A percentile compares a stretch with the other conserved stretches of the same genome.
phyloP scores from a whole-genome alignment of 2,329 filamentous ascomycete genomes.

The Byssochlamys sp. region DNA sequence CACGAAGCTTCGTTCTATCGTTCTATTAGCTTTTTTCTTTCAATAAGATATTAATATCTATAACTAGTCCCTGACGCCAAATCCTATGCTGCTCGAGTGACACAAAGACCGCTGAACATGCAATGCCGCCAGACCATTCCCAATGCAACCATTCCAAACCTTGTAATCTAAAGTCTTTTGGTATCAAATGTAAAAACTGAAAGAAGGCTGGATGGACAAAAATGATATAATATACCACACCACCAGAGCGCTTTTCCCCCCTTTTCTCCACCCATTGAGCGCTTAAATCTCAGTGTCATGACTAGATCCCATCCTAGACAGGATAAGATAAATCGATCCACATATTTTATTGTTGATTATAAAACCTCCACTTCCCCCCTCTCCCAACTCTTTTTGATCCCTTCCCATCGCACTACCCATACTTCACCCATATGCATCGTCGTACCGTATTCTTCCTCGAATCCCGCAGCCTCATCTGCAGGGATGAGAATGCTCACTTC shows the following conservation, averaged over 20 bases:
- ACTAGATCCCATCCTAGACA: background rate
- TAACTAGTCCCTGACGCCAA: background rate
- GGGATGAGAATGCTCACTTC: slow-evolving; percentile 39
- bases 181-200: background rate
- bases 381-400: slow-evolving; percentile 50
- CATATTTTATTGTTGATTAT: slow-evolving; percentile 8
- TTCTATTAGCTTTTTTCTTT: background rate
- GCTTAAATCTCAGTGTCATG: background rate
- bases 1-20: background rate
- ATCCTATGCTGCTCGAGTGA: background rate
- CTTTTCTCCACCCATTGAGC: background rate
- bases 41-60: background rate
- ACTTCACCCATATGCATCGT: slow-evolving; percentile 51
- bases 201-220: background rate
- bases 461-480: slow-evolving; percentile 16
- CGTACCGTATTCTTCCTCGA: slow-evolving; percentile 22
- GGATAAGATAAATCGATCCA: background rate
- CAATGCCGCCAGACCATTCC: background rate
- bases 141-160: background rate
- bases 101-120: background rate
- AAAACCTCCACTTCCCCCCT: slow-evolving; percentile 37
- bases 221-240: background rate
- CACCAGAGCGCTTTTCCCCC: too few relatives aligned
- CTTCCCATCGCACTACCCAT: slow-evolving; percentile 63
- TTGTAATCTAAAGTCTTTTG: background rate